Base-by-base conservation (phyloP, 768 basidiomycete genomes). In the Kwoniella sp. region DNA sequence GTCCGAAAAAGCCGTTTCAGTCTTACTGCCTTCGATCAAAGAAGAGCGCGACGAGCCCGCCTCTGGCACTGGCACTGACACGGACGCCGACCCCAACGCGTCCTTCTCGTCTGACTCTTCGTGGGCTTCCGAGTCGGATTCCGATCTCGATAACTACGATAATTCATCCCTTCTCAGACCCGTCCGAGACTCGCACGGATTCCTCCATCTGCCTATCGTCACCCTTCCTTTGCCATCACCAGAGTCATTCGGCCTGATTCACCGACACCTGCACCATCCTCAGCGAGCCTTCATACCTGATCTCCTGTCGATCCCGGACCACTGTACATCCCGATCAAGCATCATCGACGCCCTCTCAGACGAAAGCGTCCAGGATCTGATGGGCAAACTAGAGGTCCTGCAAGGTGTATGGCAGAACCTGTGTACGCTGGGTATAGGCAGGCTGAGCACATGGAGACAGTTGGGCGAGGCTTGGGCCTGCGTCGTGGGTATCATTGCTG, bases 331-430 rank as follows among this genome's bases (percentile, higher is more conserved):
- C 17, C 23, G 51, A 48, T 48, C 45, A n/a, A 25, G 13, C n/a
- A 28, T 68, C 41, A n/a, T 55, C 23, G 37, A 25, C 29, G 55
- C 29, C 11, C 15, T 65, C 4, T 38, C 50, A 1, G 57, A 65
- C 3, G 11, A 12, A 28, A 29, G 53, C 13, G 61, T 59, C 7
- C 67, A 58, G 13, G 53, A 68, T 20, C 55, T 68, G n/a, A 63
- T 68, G 58, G 30, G 23, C 2, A 54, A n/a, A 26, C 22, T 69
- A 15, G 59, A 57, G 23, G 29, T 29, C 12, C 11, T 69, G n/a
- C 68, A 69, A 30, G 68, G 68, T 0, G 47, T 69, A 5, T 69
- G 68, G 68, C 48, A 65, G 45, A 69, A 69, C 52, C 25, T 69
- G 4, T 61, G 58, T 50, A 38, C 37, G 30, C 51, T 69, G 4